phyloP scores from a whole-genome alignment of 208 protist genomes.

The Trypanosoma theileri region DNA sequence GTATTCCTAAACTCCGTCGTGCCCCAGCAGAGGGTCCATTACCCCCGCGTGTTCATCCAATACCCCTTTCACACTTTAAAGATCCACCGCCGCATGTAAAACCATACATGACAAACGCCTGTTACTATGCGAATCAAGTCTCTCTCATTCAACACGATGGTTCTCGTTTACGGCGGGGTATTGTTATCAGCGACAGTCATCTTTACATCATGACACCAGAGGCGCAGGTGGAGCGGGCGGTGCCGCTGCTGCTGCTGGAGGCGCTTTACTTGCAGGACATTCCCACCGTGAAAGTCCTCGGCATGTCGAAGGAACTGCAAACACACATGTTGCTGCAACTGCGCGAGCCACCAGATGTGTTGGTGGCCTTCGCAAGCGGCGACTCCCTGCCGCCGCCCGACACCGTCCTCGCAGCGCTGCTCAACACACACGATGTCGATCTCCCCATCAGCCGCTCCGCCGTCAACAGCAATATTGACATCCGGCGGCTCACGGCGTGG shows the following conservation, averaged over 20 bases:
- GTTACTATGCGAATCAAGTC: slow-evolving; percentile 24
- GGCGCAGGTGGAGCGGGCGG: slow-evolving; percentile 5
- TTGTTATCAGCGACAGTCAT: slow-evolving; percentile 23
- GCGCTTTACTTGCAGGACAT: slow-evolving; percentile 17
- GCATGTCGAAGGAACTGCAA: slow-evolving; percentile 23
- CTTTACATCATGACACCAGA: slow-evolving; percentile 17
- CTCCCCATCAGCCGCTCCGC: slow-evolving; percentile 5
- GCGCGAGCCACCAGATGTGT: slow-evolving; percentile 19
- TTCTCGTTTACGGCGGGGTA: slow-evolving; percentile 7
- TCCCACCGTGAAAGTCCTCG: slow-evolving; percentile 11
- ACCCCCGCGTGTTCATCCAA: slow-evolving; percentile 9
- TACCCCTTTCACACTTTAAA: slow-evolving; percentile 1
- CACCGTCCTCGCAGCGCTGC: neutral
- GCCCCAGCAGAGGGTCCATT: neutral
- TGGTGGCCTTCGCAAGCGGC: slow-evolving; percentile 11
- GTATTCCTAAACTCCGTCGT: slow-evolving; percentile 12
- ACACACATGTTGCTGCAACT: slow-evolving; percentile 15
- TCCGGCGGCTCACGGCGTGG: slow-evolving; percentile 10
- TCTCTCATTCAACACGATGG: neutral
- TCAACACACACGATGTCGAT: slow-evolving; percentile 13
- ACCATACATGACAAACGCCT: slow-evolving; percentile 24
- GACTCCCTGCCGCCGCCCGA: neutral
- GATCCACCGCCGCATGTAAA: slow-evolving; percentile 19
- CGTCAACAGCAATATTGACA: neutral
- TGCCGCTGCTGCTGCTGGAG: slow-evolving; percentile 15